A percentile compares a stretch with the other conserved stretches of the same genome.
Conservation (phyloP, 31 red algal species). For the Odonthalia washingtoniensis region DNA sequence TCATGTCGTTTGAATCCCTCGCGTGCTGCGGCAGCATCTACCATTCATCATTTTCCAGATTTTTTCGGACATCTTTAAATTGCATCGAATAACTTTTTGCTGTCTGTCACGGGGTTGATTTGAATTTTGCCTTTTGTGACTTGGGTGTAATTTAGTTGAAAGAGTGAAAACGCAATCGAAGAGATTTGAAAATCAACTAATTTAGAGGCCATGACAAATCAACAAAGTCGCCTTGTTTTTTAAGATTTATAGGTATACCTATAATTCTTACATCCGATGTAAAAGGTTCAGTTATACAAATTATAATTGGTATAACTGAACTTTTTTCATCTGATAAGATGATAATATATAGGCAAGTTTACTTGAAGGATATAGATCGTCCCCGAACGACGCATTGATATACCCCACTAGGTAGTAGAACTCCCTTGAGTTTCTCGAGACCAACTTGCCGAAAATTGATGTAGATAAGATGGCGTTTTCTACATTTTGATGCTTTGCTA, state of each 20-base stretch:
- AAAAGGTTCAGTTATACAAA: no score
- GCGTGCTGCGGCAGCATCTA: slow-evolving; percentile 40
- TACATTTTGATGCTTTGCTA: slow-evolving; percentile 11
- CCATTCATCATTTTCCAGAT: slow-evolving; percentile 36
- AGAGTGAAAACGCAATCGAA: neutral
- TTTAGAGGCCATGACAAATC: slow-evolving; percentile 41
- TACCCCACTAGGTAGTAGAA: slow-evolving; percentile 48
- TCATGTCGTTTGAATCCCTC: neutral
- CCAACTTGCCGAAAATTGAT: slow-evolving; percentile 8
- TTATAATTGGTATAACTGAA: no score
- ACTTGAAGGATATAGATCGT: slow-evolving; percentile 19
- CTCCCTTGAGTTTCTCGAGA: neutral
- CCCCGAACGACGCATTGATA: slow-evolving; percentile 49
- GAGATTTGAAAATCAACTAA: slow-evolving; percentile 40
- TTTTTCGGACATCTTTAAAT: slow-evolving; percentile 30
- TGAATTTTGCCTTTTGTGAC: neutral
- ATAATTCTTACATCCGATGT: no score
- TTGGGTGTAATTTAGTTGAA: neutral
- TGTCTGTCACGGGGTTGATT: neutral
- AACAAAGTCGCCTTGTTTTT: slow-evolving; percentile 1
- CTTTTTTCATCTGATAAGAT: slow-evolving; percentile 17
- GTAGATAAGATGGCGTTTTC: neutral
- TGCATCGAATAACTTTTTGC: slow-evolving; percentile 33
- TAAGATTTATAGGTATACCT: slow-evolving; percentile 50
- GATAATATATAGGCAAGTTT: slow-evolving; percentile 33